Evolutionary conservation across 2,329 filamentous ascomycete genomes (phyloP), one percentile per base, ranked within the genome.

Genomic region (Coniella vitis): DNA sequence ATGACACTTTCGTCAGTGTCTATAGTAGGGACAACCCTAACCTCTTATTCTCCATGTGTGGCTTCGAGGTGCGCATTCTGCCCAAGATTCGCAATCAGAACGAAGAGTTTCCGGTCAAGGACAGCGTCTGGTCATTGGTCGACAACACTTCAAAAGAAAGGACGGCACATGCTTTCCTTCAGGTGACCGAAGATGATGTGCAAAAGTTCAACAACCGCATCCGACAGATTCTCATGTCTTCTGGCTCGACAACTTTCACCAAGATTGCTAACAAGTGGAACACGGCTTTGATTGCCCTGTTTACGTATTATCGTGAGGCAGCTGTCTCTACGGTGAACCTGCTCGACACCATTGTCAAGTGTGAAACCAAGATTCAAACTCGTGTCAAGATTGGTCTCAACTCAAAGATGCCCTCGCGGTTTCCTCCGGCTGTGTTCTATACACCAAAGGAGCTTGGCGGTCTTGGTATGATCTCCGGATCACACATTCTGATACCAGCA

Each of bases 201-300:
- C 86, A 91, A 57, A 97, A 97, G 68, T 98, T 98, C 76, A 98
- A 98, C 70, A 98, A 98, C 67, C 84, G 94, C 37, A 98, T 98
- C 62, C 83, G 93, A 52, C 93, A 98, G 63, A 98, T 98, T 63
- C 76, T 98, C 49, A 98, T 98, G 93, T 97, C 91, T 10, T 97
- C 93, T 51, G 94, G 93, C n/a, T 95, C 89, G 4, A 98, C 93
- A 0, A 98, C 93, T 0, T 98, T 98, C 70, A 98, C 93, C 39
- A 98, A 98, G 78, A 98, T 98, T 62, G 93, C 94, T 40, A 98
- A 98, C 71, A 98, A 98, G 71, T 98, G 94, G 93, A 98, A 98
- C 69, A 98, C 93, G 0, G 93, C 89, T 1, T 69, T 98, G 57
- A 98, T 98, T 61, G 90, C 93, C 1, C 78, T 98, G 21, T 98